phyloP scores from a whole-genome alignment of 805 yeast species.

The Maudiozyma pseudohumilis region DNA sequence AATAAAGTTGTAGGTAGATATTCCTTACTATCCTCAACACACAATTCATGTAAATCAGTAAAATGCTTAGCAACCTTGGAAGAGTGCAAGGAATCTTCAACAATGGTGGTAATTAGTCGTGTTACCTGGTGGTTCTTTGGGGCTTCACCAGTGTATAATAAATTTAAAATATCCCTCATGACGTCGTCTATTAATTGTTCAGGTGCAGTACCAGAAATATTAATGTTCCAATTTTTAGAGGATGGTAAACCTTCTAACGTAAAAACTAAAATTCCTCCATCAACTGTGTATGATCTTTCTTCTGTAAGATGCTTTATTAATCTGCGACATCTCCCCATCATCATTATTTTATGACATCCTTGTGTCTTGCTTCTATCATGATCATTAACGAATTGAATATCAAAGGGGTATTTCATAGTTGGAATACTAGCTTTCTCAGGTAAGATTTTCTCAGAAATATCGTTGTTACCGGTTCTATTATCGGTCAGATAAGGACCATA shows the following conservation, averaged over 20 bases:
- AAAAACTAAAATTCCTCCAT: conserved; percentile 5
- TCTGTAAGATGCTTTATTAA: conserved; percentile 6
- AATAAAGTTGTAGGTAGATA: not conserved
- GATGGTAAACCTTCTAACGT: not conserved
- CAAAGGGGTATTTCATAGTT: conserved; percentile 4
- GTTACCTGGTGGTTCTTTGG: conserved; percentile 9
- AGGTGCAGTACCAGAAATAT: not conserved
- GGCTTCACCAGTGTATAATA: conserved; percentile 20
- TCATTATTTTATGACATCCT: conserved; percentile 19
- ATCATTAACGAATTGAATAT: conserved; percentile 13
- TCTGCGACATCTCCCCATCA: conserved; percentile 11
- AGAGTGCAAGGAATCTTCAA: conserved; percentile 16
- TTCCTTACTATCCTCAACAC: not conserved
- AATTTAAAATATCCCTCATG: conserved; percentile 10
- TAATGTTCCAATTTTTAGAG: conserved; percentile 5
- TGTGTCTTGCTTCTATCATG: conserved; percentile 7
- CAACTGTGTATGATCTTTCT: conserved; percentile 2
- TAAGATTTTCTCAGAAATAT: not conserved
- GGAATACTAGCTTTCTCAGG: not conserved
- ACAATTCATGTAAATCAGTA: conserved; percentile 1
- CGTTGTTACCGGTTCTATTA: not conserved
- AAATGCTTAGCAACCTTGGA: conserved; percentile 9
- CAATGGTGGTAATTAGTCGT: conserved; percentile 9
- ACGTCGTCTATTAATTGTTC: not conserved
- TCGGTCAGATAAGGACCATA: not conserved